Evolutionary conservation across 2,329 filamentous ascomycete species (phyloP), one percentile per base, ranked within the genome.

Genomic region (Pseudogymnoascus sp.): DNA sequence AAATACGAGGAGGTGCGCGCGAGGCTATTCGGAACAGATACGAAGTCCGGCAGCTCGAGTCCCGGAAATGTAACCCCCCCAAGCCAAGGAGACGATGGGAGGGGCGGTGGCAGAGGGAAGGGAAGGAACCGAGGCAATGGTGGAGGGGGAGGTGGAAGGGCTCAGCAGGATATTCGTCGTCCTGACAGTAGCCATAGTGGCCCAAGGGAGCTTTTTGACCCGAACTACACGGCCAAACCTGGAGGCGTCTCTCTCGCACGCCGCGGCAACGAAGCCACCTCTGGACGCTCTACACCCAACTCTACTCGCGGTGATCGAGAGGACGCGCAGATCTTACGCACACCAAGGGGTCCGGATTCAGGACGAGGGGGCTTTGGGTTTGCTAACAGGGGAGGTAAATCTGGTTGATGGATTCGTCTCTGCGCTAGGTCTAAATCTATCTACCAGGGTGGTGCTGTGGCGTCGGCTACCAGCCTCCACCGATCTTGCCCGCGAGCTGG

Each of bases 1-100:
- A 89, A 89, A 65, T 97, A 97, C 73, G 90, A 95, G 65, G 92
- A 96, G 77, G 90, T 87, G 5, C 83, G 93, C 31, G 91, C 93
- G 69, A 89, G 92, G 73, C 87, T 97, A 63, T 93, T 97, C 74
- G 92, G 92, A 18, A 70, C 69, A 35, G 78, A 75, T 35, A 75
- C 78, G 8, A 78, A 78, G 6, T 82, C 86, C 0, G 83, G 85
- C 1, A 79, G 80, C 6, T 86, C 86, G 3, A 85, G 85, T 3
- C 84, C 86, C 0, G 84, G 84, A 8, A 83, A 78, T 53, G 78
- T 82, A 2, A 86, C 86, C 12, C 85, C 87, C 21, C 86, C 86
- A 21, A 77, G 75, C 31, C 65, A 75, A 64, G 72, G 72, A 4
- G 80, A 79, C 63, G 77, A 79, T 7, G 78, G 79, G 60, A 79